A percentile compares a stretch with the other conserved stretches of the same genome.
Evolutionary conservation across 371 early-diverging fungal genomes (phyloP).

Genomic region (Mucor ambiguus): DNA sequence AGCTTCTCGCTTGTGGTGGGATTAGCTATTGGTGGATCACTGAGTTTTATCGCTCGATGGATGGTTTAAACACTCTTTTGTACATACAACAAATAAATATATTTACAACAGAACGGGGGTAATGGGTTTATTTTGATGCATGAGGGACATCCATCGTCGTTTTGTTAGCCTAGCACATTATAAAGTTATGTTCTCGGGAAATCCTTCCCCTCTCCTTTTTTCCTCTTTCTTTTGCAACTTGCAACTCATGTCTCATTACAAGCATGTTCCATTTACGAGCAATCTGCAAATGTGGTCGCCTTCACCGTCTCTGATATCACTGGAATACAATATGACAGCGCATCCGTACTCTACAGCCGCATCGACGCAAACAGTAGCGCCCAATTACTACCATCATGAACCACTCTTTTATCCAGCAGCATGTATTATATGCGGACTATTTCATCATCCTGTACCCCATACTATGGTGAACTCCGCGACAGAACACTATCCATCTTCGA

Average conservation of each 20-base stretch:
- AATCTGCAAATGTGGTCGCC: conserved; percentile 21
- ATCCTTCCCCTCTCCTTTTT: conserved; percentile 3
- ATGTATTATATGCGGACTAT: conserved; percentile 23
- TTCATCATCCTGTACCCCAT: conserved; percentile 13
- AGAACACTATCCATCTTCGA: neutral
- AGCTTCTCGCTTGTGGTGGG: conserved; percentile 73
- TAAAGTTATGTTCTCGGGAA: conserved; percentile 5
- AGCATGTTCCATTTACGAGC: conserved; percentile 6
- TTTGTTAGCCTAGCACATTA: neutral
- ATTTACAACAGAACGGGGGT: conserved; percentile 16
- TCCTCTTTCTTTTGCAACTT: neutral
- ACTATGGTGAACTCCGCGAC: conserved; percentile 6
- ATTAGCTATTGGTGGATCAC: conserved; percentile 67
- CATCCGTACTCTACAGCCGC: neutral
- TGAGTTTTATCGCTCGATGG: conserved; percentile 57
- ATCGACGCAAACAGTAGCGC: neutral
- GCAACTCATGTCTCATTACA: neutral
- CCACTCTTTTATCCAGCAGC: conserved; percentile 17
- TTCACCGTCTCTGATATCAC: conserved; percentile 6
- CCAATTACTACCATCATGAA: conserved; percentile 14
- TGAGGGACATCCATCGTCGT: neutral
- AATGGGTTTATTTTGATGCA: neutral
- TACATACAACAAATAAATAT: conserved; percentile 10
- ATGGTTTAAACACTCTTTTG: conserved; percentile 37
- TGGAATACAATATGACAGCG: neutral